A percentile compares a stretch with the other conserved stretches of the same genome.
These are phyloP conservation scores for Fusarium sp. DNA, from an alignment of 2,329 filamentous ascomycete species.

Conservation along the genomic window DNA sequence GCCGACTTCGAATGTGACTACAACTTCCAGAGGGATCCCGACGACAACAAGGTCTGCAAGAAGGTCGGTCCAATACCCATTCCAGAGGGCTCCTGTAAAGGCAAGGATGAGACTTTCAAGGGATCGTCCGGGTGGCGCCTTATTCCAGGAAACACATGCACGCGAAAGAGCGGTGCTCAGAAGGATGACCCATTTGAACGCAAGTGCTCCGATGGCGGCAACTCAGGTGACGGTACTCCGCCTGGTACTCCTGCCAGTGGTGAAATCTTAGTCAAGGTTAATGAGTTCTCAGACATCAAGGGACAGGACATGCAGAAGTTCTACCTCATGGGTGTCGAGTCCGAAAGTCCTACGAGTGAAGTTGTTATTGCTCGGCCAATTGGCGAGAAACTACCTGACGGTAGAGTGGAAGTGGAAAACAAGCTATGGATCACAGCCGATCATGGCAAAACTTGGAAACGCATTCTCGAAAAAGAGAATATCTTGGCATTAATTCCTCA, in stretches of 20 bases:
- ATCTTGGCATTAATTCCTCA: conserved; percentile 82
- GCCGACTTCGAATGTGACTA: conserved; percentile 96
- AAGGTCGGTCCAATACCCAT: conserved; percentile 70
- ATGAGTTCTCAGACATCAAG: conserved; percentile 70
- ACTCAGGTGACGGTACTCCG: conserved; percentile 49
- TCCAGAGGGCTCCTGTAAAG: conserved; percentile 80
- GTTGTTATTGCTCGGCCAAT: conserved; percentile 70
- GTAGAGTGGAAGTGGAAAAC: conserved; percentile 58
- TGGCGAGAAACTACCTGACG: conserved; percentile 49
- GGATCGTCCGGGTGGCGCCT: conserved; percentile 92
- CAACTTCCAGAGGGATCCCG: conserved; percentile 79
- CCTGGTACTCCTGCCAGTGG: conserved; percentile 70
- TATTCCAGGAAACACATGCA: conserved; percentile 86
- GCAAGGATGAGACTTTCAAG: conserved; percentile 77
- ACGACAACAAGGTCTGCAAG: conserved; percentile 77
- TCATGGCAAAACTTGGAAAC: conserved; percentile 89
- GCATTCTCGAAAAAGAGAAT: conserved; percentile 75
- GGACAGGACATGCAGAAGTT: conserved; percentile 66
- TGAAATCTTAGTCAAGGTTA: conserved; percentile 71
- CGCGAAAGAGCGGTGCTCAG: conserved; percentile 68
- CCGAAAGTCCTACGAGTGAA: conserved; percentile 76
- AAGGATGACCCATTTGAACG: conserved; percentile 80
- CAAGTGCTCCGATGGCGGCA: conserved; percentile 75
- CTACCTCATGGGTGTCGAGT: conserved; percentile 83
- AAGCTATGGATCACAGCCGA: conserved; percentile 80